Base-by-base conservation (phyloP, 805 yeast genomes). In the Wickerhamomyces canadensis region DNA sequence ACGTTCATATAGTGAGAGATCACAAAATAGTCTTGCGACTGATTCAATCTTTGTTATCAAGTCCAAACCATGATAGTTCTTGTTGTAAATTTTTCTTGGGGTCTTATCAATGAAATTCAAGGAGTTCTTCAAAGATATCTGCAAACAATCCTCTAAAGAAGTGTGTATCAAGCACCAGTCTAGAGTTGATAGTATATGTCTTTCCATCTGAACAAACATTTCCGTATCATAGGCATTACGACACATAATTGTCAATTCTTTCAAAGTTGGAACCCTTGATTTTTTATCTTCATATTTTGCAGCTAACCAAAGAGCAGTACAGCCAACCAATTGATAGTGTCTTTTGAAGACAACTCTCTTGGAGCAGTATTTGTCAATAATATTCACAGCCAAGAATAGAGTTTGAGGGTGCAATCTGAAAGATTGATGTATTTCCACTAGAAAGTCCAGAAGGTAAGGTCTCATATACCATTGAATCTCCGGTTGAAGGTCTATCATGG, bases 291-390 rank as follows among this genome's bases (percentile, higher is more conserved):
- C 75, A 33, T 76, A 68, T 55, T 88, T 88, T 31, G 93, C 76
- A 3, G 96, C 93, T 15, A 88, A 76, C 95, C 96, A 86, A 33
- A 88, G 63, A 19, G 95, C 82, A 0, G 94, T 82, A 47, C 91
- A 79, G 22, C 91, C 89, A 19, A 87, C 84, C 38, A 88, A 66
- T 57, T 86, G 96, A 51, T 83, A 80, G 55, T 87, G 96, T 44
- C 80, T 84, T 48, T 79, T 76, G 57, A 80, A 77, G 2, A 86
- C 87, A 8, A 85, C 76, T 43, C 96, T 68, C 51, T 76, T 80
- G 36, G 93, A 80, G 54, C 93, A 82, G 63, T 88, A 88, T 40
- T 91, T 72, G 59, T 88, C 96, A 35, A 86, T 79, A 41, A 87
- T 72, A 48, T 76, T 76, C 33, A 81, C 72, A 42, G 84, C 79